A percentile compares a stretch with the other conserved stretches of the same genome.
Evolutionary conservation across 2,329 filamentous ascomycete species (phyloP).

Genomic region (Claviceps maximensis): DNA sequence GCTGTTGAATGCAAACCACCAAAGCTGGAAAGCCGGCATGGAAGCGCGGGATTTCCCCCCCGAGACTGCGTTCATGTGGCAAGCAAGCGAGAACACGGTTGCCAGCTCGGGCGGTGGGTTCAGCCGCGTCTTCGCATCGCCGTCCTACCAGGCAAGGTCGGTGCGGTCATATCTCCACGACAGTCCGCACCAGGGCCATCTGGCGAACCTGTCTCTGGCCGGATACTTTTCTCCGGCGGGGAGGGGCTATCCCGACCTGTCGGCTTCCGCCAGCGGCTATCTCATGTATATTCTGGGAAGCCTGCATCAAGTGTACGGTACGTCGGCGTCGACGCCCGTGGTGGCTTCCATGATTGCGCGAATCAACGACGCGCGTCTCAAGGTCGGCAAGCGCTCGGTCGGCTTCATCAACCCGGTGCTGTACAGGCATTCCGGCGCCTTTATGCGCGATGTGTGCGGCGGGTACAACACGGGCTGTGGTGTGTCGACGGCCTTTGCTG

Average conservation of each 20-base stretch:
- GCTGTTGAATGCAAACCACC: neutral
- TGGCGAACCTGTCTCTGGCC: constrained; percentile 14
- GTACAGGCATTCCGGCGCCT: constrained; percentile 25
- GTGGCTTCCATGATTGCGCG: constrained; percentile 49
- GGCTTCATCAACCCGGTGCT: constrained; percentile 52
- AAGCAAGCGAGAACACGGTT: constrained; percentile 33
- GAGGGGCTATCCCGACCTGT: constrained; percentile 47
- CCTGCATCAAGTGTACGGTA: constrained; percentile 16
- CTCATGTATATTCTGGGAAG: constrained; percentile 18
- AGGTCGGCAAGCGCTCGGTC: constrained; percentile 34
- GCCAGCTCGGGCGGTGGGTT: constrained; percentile 39
- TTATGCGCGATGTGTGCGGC: constrained; percentile 17
- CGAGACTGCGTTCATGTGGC: neutral
- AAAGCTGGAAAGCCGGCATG: constrained; percentile 7
- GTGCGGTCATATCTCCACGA: constrained; percentile 29
- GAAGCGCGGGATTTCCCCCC: neutral
- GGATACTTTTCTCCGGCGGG: constrained; percentile 32
- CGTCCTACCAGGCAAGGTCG: constrained; percentile 31
- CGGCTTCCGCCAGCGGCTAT: constrained; percentile 33
- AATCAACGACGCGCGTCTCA: constrained; percentile 48
- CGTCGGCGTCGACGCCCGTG: constrained; percentile 44
- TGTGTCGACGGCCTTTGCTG: neutral
- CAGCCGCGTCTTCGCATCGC: constrained; percentile 30
- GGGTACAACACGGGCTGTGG: constrained; percentile 6
- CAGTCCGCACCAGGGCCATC: constrained; percentile 17